A percentile compares a stretch with the other conserved stretches of the same genome.
phyloP scores from a whole-genome alignment of 78 protist genomes.

The Mastigamoeba balamuthi region DNA sequence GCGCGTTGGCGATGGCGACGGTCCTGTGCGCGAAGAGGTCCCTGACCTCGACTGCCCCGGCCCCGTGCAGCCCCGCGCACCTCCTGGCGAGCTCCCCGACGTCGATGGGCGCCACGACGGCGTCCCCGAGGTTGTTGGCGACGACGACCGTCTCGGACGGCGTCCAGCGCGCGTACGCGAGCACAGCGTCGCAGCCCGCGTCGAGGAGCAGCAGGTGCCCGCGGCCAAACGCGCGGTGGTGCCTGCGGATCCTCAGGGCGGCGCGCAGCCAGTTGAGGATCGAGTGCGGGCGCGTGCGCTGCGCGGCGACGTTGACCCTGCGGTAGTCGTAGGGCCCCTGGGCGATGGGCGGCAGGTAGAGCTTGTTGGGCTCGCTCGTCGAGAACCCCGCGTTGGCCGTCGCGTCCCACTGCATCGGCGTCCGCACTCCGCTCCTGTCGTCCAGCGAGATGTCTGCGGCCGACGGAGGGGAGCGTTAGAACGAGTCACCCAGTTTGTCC shows the following conservation, averaged over 20 bases:
- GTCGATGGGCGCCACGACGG: neutral
- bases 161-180: constrained; percentile 15
- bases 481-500: too few species aligned
- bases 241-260: constrained; percentile 33
- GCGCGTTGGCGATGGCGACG: too few species aligned
- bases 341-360: constrained; percentile 23
- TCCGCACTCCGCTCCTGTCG: constrained; percentile 64
- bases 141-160: constrained; percentile 34
- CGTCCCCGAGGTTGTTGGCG: constrained; percentile 23
- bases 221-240: constrained; percentile 43
- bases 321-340: constrained; percentile 28
- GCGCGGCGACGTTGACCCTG: constrained; percentile 36
- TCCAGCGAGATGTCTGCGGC: constrained; percentile 62
- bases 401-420: constrained; percentile 75
- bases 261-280: constrained; percentile 36
- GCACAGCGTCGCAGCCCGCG: constrained; percentile 9
- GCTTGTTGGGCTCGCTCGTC: neutral
- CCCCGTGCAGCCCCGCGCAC: too few species aligned
- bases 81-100: too few species aligned
- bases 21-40: too few species aligned
- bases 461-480: too few species aligned
- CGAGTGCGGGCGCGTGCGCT: constrained; percentile 22
- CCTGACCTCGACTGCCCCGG: too few species aligned
- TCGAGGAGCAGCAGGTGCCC: constrained; percentile 30
- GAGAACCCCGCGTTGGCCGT: constrained; percentile 58